Percentiles rank a stretch among this genome's conserved stretches.
Evolutionary conservation across 257 asterid genomes (phyloP).

Genomic region (Solanum ahanhuiri): DNA sequence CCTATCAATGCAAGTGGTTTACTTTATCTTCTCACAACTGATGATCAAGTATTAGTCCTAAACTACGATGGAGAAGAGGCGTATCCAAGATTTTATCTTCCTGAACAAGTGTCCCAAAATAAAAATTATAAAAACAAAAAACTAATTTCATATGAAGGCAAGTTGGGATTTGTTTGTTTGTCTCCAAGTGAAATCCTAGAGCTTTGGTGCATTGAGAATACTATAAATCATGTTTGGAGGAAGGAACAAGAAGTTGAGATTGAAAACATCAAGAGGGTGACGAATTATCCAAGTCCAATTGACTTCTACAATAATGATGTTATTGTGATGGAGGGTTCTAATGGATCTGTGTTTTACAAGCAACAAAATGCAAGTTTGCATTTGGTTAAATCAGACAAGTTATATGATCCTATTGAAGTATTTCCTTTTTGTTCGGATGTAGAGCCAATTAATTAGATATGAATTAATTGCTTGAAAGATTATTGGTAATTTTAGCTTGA

Average conservation of each 20-base stretch:
- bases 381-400: background rate
- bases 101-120: no score
- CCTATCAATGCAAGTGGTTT: no score
- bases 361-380: background rate
- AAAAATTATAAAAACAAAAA: no score
- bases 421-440: slow-evolving; percentile 6
- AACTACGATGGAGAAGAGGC: no score
- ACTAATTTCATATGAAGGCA: background rate
- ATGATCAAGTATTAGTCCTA: no score
- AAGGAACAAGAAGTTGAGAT: background rate
- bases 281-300: background rate
- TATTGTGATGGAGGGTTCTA: background rate
- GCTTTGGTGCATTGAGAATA: background rate
- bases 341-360: background rate
- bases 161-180: slow-evolving; percentile 1
- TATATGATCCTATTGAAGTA: background rate
- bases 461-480: no score
- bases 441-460: background rate
- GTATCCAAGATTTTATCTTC: no score
- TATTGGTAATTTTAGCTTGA: no score
- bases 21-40: no score
- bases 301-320: background rate
- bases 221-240: background rate
- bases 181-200: background rate
- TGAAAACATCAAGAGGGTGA: background rate